These are phyloP conservation scores for Heliamphora pulchella DNA, from an alignment of 179 eudicot species.

Conservation along the genomic window DNA sequence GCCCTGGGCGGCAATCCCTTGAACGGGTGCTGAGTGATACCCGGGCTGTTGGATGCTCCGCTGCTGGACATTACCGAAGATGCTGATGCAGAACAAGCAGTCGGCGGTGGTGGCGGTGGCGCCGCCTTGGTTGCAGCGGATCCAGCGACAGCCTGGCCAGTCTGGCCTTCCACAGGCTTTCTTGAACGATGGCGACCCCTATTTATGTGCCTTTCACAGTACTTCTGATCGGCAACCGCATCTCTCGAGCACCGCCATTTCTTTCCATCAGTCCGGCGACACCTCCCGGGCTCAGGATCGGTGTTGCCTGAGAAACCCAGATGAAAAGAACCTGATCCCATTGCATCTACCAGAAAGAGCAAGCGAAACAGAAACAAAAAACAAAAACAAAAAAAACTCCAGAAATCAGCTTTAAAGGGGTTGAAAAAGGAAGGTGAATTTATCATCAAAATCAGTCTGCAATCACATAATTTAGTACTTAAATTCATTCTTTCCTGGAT, in stretches of 20 bases:
- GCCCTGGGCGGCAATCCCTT: conserved; percentile 34
- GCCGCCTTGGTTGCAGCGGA: conserved; percentile 32
- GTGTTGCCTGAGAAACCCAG: conserved; percentile 59
- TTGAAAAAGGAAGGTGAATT: not conserved
- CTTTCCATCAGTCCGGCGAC: conserved; percentile 90
- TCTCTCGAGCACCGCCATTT: conserved; percentile 98
- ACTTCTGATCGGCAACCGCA: conserved; percentile 79
- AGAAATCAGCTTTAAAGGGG: not conserved
- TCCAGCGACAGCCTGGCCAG: conserved; percentile 29
- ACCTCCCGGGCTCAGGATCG: conserved; percentile 89
- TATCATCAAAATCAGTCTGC: not conserved
- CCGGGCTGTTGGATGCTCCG: conserved; percentile 33
- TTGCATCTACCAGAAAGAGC: conserved; percentile 21
- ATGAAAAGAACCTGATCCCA: conserved; percentile 76
- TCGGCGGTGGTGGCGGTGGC: conserved; percentile 11
- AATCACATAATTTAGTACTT: not conserved
- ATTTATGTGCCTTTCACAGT: conserved; percentile 84
- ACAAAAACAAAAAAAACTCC: not conserved
- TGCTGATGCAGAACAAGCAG: conserved; percentile 41
- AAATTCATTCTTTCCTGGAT: not conserved
- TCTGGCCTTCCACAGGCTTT: conserved; percentile 98
- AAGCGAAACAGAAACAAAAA: not conserved
- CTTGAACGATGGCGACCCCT: conserved; percentile 95
- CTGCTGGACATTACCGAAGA: conserved; percentile 32
- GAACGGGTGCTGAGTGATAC: conserved; percentile 24